Conservation (phyloP, 1,284 basidiomycete species). For the Pisolithus thermaeus region DNA sequence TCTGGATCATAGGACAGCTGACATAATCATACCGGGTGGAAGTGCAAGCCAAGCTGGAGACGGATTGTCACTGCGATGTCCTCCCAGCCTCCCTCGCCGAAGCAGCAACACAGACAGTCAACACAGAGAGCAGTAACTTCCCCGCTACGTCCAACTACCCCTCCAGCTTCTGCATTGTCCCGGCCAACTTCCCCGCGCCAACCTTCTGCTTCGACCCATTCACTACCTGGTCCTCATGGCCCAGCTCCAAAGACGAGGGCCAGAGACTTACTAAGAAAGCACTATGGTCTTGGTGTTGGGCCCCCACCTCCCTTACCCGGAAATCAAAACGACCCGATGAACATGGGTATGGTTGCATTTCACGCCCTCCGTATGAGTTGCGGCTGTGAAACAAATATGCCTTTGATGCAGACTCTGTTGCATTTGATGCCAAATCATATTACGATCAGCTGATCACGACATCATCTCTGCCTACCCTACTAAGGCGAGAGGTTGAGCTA, state of each 20-base stretch:
- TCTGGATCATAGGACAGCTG: too few relatives aligned
- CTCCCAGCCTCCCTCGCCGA: conserved; percentile 9
- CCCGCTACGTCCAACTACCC: conserved; percentile 22
- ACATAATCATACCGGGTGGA: too few relatives aligned
- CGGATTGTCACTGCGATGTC: conserved; percentile 10
- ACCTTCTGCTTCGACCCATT: conserved; percentile 12
- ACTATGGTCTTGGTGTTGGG: conserved; percentile 74
- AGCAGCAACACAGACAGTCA: conserved; percentile 17
- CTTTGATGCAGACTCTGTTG: conserved; percentile 56
- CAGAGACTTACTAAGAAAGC: conserved; percentile 71
- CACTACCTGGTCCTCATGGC: conserved; percentile 17
- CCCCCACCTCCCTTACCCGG: conserved; percentile 56
- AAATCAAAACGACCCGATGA: conserved; percentile 67
- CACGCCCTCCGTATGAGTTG: background rate
- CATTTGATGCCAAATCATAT: conserved; percentile 75
- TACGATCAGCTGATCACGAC: conserved; percentile 83
- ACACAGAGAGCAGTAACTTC: conserved; percentile 18
- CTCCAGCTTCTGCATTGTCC: conserved; percentile 10
- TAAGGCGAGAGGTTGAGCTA: conserved; percentile 76
- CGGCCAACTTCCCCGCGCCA: conserved; percentile 12
- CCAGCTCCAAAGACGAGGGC: conserved; percentile 53
- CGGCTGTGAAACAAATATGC: conserved; percentile 6
- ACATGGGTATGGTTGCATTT: conserved; percentile 48
- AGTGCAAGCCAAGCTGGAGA: too few relatives aligned
- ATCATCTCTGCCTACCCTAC: conserved; percentile 60